Evolutionary conservation across 148 eudicot genomes (phyloP), one percentile per base, ranked within the genome.

Genomic region (Spergularia bocconei): DNA sequence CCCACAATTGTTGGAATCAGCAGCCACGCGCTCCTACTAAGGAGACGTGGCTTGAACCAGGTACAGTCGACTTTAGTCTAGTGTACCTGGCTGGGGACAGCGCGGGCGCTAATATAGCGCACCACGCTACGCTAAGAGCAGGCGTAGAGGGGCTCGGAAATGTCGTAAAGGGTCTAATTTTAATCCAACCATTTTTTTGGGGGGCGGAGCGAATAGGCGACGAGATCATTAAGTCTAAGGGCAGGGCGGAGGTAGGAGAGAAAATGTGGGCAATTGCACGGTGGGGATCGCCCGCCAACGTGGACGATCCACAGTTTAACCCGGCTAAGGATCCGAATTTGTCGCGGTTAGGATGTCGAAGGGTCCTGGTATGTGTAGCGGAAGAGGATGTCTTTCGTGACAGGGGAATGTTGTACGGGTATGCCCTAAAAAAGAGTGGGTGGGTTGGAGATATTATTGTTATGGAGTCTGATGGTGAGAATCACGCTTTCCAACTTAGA

Each of bases 241-340:
- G 51, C n/a, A 53, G 53, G 33, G 75, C n/a, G 6, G 50, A 13
- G 17, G 41, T 72, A 59, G 63, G 11, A 6, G 75, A 72, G 9
- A 58, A 59, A n/a, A 0, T 72, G 39, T 72, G 75, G 75, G 69
- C 29, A 11, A 59, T 59, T 19, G 77, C 67, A 2, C 21, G 67
- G 11, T 63, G 67, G 41, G 57, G 39, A 12, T 20, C 11, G 2
- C 29, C 56, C 9, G 33, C 58, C 9, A 78, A 82, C 54, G 50
- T 23, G 20, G 78, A 82, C 19, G 75, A 82, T 29, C 84, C 79
- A 2, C n/a, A 19, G 79, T 50, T 82, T 0, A 82, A 82, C 77
- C 85, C 85, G 61, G 71, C n/a, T 29, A 44, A 44, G 52, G 81
- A 78, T 54, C 73, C 74, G 38, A 71, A 56, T 6, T 51, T 65